phyloP scores from a whole-genome alignment of 1,139 yeast genomes.

The Yamadazyma atmosphaerica region DNA sequence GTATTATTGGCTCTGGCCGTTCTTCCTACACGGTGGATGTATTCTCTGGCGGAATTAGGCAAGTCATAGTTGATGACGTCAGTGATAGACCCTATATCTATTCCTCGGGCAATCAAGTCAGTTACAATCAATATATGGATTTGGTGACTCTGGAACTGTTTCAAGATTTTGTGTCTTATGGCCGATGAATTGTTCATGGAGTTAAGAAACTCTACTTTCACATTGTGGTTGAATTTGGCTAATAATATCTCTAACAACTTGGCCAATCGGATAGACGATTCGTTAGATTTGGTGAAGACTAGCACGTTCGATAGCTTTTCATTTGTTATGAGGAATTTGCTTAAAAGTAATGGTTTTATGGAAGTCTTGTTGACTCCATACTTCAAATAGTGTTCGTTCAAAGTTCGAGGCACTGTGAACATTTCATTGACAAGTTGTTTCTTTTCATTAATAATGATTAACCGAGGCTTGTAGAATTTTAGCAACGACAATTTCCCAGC shows the following conservation, averaged over 20 bases:
- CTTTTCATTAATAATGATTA: conserved; percentile 68
- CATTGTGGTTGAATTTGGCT: conserved; percentile 17
- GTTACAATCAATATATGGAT: conserved; percentile 74
- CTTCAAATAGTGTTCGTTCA: conserved; percentile 52
- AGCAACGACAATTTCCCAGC: conserved; percentile 80
- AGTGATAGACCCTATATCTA: conserved; percentile 71
- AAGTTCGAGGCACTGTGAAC: conserved; percentile 53
- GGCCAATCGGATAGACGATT: conserved; percentile 75
- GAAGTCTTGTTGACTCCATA: conserved; percentile 57
- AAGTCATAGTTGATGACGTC: conserved; percentile 87
- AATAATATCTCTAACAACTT: conserved; percentile 55
- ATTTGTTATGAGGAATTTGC: conserved; percentile 48
- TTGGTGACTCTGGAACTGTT: conserved; percentile 53
- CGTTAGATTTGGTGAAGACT: conserved; percentile 84
- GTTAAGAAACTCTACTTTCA: conserved; percentile 39
- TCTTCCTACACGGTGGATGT: conserved; percentile 94
- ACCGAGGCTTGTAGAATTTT: conserved; percentile 65
- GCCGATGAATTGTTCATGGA: conserved; percentile 51
- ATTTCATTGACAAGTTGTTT: conserved; percentile 51
- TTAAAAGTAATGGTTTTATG: conserved; percentile 73
- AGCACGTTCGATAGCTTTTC: conserved; percentile 43
- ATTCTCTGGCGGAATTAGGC: conserved; percentile 87
- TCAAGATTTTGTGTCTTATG: conserved; percentile 47
- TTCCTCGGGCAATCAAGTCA: conserved; percentile 93
- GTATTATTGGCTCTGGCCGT: conserved; percentile 86